A percentile compares a stretch with the other conserved stretches of the same genome.
Evolutionary conservation across 2,329 filamentous ascomycete genomes (phyloP).

Genomic region (Calonectria crousiana): DNA sequence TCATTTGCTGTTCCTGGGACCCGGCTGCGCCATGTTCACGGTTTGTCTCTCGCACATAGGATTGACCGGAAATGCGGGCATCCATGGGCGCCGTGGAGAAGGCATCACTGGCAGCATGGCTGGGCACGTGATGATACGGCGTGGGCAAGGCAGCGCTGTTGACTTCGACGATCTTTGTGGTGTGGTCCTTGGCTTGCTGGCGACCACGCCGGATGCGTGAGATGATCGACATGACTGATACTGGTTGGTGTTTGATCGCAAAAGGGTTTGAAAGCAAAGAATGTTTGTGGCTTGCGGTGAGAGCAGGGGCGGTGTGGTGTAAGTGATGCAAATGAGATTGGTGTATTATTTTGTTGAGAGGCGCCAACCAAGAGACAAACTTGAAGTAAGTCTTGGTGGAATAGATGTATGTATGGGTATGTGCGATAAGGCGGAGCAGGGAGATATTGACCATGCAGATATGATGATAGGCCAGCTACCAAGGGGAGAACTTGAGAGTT

Average conservation of each 20-base stretch:
- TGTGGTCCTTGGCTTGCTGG: slow-evolving; percentile 68
- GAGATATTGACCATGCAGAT: background rate
- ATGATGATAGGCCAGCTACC: background rate
- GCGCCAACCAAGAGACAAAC: background rate
- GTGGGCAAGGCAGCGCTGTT: slow-evolving; percentile 54
- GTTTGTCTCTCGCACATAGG: slow-evolving; percentile 64
- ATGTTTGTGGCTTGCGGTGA: background rate
- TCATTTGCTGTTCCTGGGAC: slow-evolving; percentile 51
- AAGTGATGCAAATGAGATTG: background rate
- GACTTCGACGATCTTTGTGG: slow-evolving; percentile 61
- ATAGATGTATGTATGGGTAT: background rate
- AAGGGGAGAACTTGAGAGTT: background rate
- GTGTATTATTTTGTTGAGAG: background rate
- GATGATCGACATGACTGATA: slow-evolving; percentile 66
- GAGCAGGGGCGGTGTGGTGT: background rate
- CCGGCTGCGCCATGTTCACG: slow-evolving; percentile 57
- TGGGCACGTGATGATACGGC: slow-evolving; percentile 72
- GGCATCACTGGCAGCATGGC: slow-evolving; percentile 71
- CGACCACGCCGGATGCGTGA: slow-evolving; percentile 64
- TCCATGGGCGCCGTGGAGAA: slow-evolving; percentile 65
- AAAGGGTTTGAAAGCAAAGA: background rate
- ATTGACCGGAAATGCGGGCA: slow-evolving; percentile 61
- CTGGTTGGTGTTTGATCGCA: slow-evolving; percentile 10
- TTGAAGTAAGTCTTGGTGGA: background rate
- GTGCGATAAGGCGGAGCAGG: background rate